Evolutionary conservation across 2,329 filamentous ascomycete species (phyloP), one percentile per base, ranked within the genome.

Genomic region (Pleomassaria siparia): DNA sequence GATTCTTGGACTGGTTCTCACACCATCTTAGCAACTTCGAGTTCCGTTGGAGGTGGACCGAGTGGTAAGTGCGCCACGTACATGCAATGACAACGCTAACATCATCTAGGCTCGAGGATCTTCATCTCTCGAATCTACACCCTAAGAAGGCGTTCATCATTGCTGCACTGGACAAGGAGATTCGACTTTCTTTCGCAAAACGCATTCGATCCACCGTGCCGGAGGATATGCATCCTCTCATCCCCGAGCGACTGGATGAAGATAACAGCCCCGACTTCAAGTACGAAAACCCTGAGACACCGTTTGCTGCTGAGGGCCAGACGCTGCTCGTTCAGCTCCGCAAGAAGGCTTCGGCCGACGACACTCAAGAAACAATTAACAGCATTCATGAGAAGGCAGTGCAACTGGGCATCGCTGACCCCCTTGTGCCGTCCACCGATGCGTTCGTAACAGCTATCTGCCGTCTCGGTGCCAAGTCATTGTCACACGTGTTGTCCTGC

Each of bases 1-100:
- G 94, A 21, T 97, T 97, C 73, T 79, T 96, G 66, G 92, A 97
- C 69, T 99, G 94, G 94, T 99, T 99, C 66, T 83, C 92, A 15
- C 94, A 99, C 70, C 94, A 99, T 75, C 76, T 99, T 57, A 96
- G 91, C 74, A 99, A 99, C 75, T 99, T 99, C 67, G 94, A 95
- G 44, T 99, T 97, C 69, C 94, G 94, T 9, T 99, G 94, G 94
- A 97, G 97, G 73, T 99, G 94, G 94, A 86, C 88, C 13, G 94
- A 99, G 74, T 99, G 94, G 94, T 83, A 71, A 60, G 78, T 73
- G 16, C 30, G 13, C 3, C 5, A 4, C 11, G 15, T 16, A 12
- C 3, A 4, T 18, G 10, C 16, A 15, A 15, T 15, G 12, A 16
- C 8, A 10, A 15, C 40, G 43, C 58, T 61, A 56, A 64, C 24